phyloP scores from a whole-genome alignment of 2,329 filamentous ascomycete species.

The Aspergillus neotritici region DNA sequence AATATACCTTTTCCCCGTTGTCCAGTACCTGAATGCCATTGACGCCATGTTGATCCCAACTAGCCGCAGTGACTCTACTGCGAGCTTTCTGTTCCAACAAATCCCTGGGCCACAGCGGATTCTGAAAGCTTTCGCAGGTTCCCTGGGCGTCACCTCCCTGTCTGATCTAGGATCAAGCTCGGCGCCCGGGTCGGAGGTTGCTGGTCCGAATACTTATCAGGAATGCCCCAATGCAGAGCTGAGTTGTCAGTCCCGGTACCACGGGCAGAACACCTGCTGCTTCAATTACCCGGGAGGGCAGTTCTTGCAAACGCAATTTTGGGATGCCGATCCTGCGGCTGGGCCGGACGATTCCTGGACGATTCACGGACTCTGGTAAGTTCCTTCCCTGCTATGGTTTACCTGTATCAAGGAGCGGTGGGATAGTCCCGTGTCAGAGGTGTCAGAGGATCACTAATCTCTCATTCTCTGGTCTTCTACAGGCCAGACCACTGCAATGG shows the following conservation, averaged over 20 bases:
- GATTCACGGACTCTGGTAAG: conserved; percentile 63
- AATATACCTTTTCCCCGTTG: neutral
- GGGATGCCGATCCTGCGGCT: conserved; percentile 61
- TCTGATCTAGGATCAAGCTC: conserved; percentile 6
- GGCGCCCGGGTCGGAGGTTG: neutral
- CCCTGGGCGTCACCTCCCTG: conserved; percentile 25
- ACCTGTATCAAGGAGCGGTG: neutral
- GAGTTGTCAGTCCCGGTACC: conserved; percentile 60
- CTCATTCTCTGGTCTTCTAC: conserved; percentile 3
- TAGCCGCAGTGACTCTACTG: conserved; percentile 5
- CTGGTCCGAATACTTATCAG: conserved; percentile 8
- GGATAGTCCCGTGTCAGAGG: neutral
- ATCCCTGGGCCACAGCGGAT: conserved; percentile 34
- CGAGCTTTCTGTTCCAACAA: conserved; percentile 13
- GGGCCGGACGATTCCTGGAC: conserved; percentile 68
- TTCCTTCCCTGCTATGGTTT: neutral
- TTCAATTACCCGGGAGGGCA: conserved; percentile 68
- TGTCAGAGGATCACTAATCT: conserved; percentile 1
- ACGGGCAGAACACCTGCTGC: conserved; percentile 63
- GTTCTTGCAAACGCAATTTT: conserved; percentile 70
- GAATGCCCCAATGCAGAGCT: conserved; percentile 39
- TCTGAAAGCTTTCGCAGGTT: conserved; percentile 28
- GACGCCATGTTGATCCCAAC: conserved; percentile 1
- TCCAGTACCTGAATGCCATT: neutral
- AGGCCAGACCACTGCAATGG: conserved; percentile 65